Conservation (phyloP, 148 eudicot species). For the Camellia japonica region DNA sequence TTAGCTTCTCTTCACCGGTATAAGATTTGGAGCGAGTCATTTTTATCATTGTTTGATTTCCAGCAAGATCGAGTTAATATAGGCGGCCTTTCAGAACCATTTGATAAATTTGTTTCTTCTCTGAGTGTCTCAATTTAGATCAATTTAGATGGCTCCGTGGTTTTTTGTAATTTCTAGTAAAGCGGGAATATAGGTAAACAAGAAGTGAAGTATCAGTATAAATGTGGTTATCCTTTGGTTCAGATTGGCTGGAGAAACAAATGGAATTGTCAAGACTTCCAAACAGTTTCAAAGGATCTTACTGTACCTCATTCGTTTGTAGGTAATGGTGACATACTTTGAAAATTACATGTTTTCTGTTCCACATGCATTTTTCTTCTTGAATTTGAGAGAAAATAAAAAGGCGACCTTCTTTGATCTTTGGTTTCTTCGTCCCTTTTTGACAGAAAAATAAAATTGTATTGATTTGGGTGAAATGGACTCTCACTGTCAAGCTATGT, state of each 20-base stretch:
- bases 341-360: background rate
- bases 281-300: background rate
- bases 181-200: background rate
- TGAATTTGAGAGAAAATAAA: conserved; percentile 3
- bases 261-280: background rate
- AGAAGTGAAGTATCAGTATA: background rate
- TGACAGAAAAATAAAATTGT: background rate
- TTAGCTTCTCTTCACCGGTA: conserved; percentile 76
- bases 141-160: conserved; percentile 2
- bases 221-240: background rate
- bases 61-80: conserved; percentile 1
- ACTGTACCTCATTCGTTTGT: background rate
- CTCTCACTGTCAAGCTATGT: background rate
- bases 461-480: background rate
- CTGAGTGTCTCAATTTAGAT: conserved; percentile 7
- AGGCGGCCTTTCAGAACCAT: conserved; percentile 4
- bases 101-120: conserved; percentile 7
- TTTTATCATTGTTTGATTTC: background rate
- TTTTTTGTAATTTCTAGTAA: background rate
- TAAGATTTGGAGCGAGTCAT: conserved; percentile 22
- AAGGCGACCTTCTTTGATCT: background rate
- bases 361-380: background rate
- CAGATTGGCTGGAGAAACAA: conserved; percentile 1
- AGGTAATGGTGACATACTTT: background rate
- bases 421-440: background rate